Evolutionary conservation across 2,329 filamentous ascomycete genomes (phyloP), one percentile per base, ranked within the genome.

Genomic region (Exophiala dermatitidis): DNA sequence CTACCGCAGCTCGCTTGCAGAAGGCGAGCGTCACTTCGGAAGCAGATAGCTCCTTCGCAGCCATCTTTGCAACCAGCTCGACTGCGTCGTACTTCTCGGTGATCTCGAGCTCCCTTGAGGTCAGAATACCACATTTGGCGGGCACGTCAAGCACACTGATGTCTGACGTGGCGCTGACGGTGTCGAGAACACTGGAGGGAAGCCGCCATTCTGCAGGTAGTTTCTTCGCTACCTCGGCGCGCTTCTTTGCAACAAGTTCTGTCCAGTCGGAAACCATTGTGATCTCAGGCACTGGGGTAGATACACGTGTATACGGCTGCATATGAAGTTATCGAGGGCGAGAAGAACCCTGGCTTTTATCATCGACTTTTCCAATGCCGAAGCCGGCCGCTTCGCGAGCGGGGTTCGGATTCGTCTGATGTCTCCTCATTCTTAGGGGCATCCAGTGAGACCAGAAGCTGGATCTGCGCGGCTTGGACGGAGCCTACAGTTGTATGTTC

Each of bases 21-120:
- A 77, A 78, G 2, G 73, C 70, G 2, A 64, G 67, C 1, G 68
- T 67, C 0, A 76, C 75, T 48, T 62, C 54, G 8, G 33, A 51
- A 28, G 55, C 32, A 10, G 59, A 52, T 10, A 56, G 46, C 19
- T 54, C 47, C 28, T 46, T 48, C 7, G 52, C 32, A 3, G 50
- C 50, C 48, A 62, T 52, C 46, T 52, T 49, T n/a, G 44, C 41
- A 32, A 54, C 29, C 3, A 79, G 67, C 1, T 62, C 68, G 3
- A 68, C 64, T 0, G 71, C 73, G 57, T 77, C 74, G 46, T 73
- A 72, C 9, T 68, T 65, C 33, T 76, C 72, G 0, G 77, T 78
- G 43, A 79, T 78, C 3, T 66, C 64, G 4, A 77, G 56, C 59
- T 78, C 75, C 33, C 67, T 62, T 0, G 64, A 30, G 0, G 71